Evolutionary conservation across 2,329 filamentous ascomycete genomes (phyloP).

Genomic region (Phyllosticta citriasiana): DNA sequence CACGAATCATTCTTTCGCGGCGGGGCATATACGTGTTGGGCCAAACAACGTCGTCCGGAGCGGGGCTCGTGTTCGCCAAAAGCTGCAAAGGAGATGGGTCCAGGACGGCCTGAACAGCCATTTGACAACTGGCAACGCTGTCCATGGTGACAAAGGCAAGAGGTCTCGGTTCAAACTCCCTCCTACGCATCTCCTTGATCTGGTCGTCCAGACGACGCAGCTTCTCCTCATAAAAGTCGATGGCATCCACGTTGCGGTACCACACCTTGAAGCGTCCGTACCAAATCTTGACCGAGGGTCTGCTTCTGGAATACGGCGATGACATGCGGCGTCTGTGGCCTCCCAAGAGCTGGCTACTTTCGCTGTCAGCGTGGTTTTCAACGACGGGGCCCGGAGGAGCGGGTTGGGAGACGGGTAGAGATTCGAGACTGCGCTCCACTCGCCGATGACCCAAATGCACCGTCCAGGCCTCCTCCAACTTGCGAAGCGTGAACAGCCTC

Average conservation of each 20-base stretch:
- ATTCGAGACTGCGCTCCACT: conserved; percentile 37
- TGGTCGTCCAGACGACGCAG: conserved; percentile 68
- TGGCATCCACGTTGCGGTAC: conserved; percentile 70
- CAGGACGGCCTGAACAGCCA: conserved; percentile 90
- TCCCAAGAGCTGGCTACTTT: conserved; percentile 52
- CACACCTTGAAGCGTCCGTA: conserved; percentile 67
- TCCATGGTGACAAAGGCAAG: conserved; percentile 97
- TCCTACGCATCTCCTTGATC: conserved; percentile 59
- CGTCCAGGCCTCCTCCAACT: conserved; percentile 76
- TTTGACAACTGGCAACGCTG: conserved; percentile 81
- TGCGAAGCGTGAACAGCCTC: conserved; percentile 55
- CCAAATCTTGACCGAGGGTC: conserved; percentile 65
- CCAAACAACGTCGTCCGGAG: conserved; percentile 92
- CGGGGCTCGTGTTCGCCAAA: conserved; percentile 74
- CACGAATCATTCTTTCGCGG: conserved; percentile 60
- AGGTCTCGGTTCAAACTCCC: conserved; percentile 67
- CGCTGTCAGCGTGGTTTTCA: conserved; percentile 35
- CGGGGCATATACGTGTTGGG: conserved; percentile 79
- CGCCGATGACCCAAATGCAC: conserved; percentile 55
- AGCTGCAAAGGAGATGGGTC: conserved; percentile 82
- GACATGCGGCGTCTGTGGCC: background rate
- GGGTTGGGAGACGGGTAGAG: conserved; percentile 42
- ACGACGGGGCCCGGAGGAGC: conserved; percentile 25
- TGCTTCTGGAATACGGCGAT: conserved; percentile 33
- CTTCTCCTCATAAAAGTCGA: conserved; percentile 88